Base-by-base conservation (phyloP, 2,329 filamentous ascomycete genomes). In the Colletotrichum nymphaeae region DNA sequence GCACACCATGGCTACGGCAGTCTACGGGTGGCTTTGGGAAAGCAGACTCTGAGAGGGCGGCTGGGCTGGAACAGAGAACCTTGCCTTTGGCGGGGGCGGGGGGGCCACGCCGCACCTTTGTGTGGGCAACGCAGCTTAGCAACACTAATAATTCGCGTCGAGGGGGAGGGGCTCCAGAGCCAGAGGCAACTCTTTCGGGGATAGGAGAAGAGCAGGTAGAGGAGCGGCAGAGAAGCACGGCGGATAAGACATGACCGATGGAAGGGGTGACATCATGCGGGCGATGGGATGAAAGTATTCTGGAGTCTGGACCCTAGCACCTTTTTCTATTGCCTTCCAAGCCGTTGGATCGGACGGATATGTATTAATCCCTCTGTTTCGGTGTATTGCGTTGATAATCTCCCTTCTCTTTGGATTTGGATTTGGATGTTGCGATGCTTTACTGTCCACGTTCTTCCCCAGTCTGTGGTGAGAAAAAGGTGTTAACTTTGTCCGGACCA, bases 221-320 rank as follows among this genome's bases (percentile, higher is more conserved):
- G 28, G 24, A 35, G 46, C 19, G 42, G 28, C 26, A 63, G n/a
- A 53, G 46, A 53, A 19, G 46, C 19, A 53, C n/a, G 60, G 28
- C 46, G 60, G 42, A 37, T 53, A 24, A 53, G 60, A 53, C 28
- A 53, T 28, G 46, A 26, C 52, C 52, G 52, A 63, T 28, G 22
- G 30, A 63, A 30, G 14, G 22, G 30, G 53, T 66, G 63, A 66
- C 63, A 66, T 66, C 63, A 66, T 66, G 63, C 24, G 53, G 26
- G 8, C 22, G 14, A 58, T 35, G 28, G 53, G 37, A 49, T 14
- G 63, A 16, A 53, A 1, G 30, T 49, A 9, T 49, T 49, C 19
- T 49, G 28, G 42, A 49, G 7, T 49, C 19, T 49, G 28, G 19
- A 49, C 42, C 37, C 37, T 42, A 4, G 42, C 19, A 22, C 16